Evolutionary conservation across 2,329 filamentous ascomycete species (phyloP).

Genomic region (Lecanicillium sp.): DNA sequence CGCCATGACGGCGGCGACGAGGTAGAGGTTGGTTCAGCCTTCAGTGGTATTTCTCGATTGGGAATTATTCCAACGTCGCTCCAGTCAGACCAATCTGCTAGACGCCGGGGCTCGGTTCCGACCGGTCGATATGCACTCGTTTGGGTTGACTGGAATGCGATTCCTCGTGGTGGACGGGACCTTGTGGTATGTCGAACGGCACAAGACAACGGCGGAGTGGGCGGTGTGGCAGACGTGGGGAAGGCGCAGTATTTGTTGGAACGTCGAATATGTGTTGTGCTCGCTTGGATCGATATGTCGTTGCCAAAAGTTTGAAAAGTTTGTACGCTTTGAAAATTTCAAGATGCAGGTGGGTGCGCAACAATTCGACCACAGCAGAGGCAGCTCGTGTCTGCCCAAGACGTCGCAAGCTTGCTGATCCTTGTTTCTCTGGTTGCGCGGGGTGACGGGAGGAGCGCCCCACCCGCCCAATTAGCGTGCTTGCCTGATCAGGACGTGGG

Average conservation of each 20-base stretch:
- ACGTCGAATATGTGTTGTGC: neutral
- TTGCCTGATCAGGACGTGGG: neutral
- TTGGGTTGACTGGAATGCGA: conserved; percentile 7
- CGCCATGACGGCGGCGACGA: conserved; percentile 50
- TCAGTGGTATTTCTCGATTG: neutral
- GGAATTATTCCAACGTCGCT: neutral
- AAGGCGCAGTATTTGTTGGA: neutral
- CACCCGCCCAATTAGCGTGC: neutral
- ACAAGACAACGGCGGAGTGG: neutral
- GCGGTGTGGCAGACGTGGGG: conserved; percentile 5
- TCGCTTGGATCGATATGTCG: neutral
- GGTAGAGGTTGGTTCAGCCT: conserved; percentile 12
- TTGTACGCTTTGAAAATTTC: neutral
- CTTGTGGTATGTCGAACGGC: conserved; percentile 1
- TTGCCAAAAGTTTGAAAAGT: neutral
- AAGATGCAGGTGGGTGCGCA: conserved; percentile 7
- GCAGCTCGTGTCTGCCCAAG: conserved; percentile 1
- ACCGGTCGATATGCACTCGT: neutral
- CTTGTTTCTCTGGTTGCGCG: conserved; percentile 14
- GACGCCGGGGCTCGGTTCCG: neutral
- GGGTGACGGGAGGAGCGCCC: conserved; percentile 12
- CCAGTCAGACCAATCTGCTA: neutral
- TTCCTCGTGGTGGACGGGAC: conserved; percentile 2
- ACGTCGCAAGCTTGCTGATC: conserved; percentile 6
- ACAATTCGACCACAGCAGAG: conserved; percentile 2